Evolutionary conservation across 2,329 filamentous ascomycete species (phyloP).

Genomic region (Rhynchosporium agropyri): DNA sequence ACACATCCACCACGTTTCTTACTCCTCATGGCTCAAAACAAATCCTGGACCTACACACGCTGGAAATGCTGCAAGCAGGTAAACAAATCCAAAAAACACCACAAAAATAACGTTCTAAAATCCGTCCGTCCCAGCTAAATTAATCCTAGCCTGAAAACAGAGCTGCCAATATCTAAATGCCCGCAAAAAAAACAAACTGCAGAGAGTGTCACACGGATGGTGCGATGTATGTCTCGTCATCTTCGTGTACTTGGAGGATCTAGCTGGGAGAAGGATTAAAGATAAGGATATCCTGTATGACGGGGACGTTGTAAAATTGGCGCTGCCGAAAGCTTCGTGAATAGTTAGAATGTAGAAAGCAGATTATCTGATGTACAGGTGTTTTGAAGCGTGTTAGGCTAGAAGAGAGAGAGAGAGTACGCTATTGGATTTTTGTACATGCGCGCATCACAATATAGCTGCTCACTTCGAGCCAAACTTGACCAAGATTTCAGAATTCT

Average conservation of each 20-base stretch:
- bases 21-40: too few relatives aligned
- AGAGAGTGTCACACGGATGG: neutral
- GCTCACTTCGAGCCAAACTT: slow-evolving; percentile 11
- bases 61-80: too few relatives aligned
- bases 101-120: neutral
- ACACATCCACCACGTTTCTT: too few relatives aligned
- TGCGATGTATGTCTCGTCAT: neutral
- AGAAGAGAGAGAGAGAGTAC: neutral
- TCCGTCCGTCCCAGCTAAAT: neutral
- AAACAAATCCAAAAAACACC: neutral
- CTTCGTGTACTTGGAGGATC: neutral
- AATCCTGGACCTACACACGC: too few relatives aligned
- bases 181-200: neutral
- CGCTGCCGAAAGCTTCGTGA: neutral
- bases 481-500: slow-evolving; percentile 23
- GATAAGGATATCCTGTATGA: neutral
- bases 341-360: neutral
- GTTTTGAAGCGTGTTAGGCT: neutral
- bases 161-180: neutral
- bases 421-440: slow-evolving; percentile 2
- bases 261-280: neutral
- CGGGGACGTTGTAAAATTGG: neutral
- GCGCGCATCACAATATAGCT: slow-evolving; percentile 18
- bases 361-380: neutral
- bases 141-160: neutral